A percentile compares a stretch with the other conserved stretches of the same genome.
Evolutionary conservation across 192 early-diverging fungal species (phyloP).

Genomic region (Glomus cerebriforme): DNA sequence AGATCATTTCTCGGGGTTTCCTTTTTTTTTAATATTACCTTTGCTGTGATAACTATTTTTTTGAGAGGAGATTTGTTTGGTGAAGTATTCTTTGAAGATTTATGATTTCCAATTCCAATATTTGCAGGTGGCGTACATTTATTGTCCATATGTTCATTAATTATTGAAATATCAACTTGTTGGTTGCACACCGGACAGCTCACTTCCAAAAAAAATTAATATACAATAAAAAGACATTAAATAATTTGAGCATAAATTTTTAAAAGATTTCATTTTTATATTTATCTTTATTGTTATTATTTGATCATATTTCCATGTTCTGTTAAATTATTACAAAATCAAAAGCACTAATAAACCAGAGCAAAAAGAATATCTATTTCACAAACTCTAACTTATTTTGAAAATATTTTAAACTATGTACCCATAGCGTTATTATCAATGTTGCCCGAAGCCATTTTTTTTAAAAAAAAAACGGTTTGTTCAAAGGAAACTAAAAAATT

Average conservation of each 20-base stretch:
- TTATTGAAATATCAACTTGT: neutral
- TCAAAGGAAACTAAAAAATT: too few species aligned
- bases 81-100: neutral
- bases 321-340: too few species aligned
- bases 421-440: neutral
- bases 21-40: neutral
- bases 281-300: too few species aligned
- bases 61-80: neutral
- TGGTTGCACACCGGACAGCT: neutral
- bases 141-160: conserved; percentile 5
- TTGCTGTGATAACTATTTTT: neutral
- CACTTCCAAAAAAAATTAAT: neutral
- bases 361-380: too few species aligned
- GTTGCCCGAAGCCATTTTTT: neutral
- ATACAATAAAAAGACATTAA: neutral
- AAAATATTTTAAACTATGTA: neutral
- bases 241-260: neutral
- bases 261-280: neutral
- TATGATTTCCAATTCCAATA: neutral
- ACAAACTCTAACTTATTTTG: neutral
- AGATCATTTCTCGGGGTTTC: neutral
- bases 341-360: too few species aligned
- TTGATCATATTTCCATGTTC: too few species aligned
- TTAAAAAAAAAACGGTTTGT: too few species aligned
- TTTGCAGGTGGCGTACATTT: neutral